Evolutionary conservation across 108 stramenopile species (phyloP), one percentile per base, ranked within the genome.

Genomic region (Stephanodiscus triporus): DNA sequence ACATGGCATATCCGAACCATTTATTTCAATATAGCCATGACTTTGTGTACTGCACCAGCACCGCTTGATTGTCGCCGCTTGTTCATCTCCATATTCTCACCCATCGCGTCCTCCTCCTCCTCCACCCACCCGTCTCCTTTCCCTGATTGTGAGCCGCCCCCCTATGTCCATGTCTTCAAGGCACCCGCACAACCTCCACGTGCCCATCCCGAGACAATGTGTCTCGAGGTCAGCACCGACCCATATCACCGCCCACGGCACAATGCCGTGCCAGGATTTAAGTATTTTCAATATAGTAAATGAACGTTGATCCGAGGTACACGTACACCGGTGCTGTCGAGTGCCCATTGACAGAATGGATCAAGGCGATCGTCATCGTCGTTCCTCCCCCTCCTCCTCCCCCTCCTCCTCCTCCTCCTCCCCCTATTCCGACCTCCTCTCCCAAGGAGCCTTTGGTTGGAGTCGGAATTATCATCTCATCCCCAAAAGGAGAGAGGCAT

Each of bases 191-290:
- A n/a, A n/a, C 49, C 71, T 72, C 49, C 23, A n/a, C 57, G 11
- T 32, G 37, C 55, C 27, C 51, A 36, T 38, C 67, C 4, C 66
- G 58, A 60, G 23, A 2, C 80, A 70, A 65, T 67, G 63, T 24
- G 69, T 75, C 38, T 75, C 80, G 63, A 81, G 71, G 61, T 81
- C 80, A 16, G 80, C 80, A 0, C 80, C 80, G 14, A 75, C 40
- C 6, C 74, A 57, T 29, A 81, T 48, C 10, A 81, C 75, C 0
- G 59, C 80, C 13, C 80, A 69, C 19, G 80, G 80, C 30, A 81
- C 20, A 23, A 71, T 30, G 43, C 69, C 42, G 34, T 66, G 56
- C 73, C 73, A 81, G 1, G 80, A 71, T 64, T 81, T 81, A 10
- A 74, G 43, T 48, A 81, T 22, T 50, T 81, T 81, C n/a, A 81